Conservation (phyloP, 768 basidiomycete species). For the Hypsizygus marmoreus region DNA sequence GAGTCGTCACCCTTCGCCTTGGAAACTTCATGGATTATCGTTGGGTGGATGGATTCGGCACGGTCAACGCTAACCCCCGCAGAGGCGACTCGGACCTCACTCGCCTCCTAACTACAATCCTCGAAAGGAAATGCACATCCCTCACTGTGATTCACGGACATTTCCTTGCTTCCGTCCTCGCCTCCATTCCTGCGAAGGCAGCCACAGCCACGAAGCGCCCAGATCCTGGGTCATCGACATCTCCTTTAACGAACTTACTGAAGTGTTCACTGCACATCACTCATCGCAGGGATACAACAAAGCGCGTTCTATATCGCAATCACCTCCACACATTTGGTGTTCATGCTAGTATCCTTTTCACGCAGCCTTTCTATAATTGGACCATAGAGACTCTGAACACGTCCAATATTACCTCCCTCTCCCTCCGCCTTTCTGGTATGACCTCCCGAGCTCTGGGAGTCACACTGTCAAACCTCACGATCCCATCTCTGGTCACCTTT, state of each 20-base stretch:
- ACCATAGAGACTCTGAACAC: slow-evolving; percentile 18
- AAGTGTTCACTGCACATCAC: background rate
- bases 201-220: background rate
- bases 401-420: slow-evolving; percentile 20
- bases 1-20: slow-evolving; percentile 17
- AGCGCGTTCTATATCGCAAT: background rate
- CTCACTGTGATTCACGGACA: slow-evolving; percentile 21
- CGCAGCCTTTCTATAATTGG: slow-evolving; percentile 24
- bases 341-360: slow-evolving; percentile 21
- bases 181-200: background rate
- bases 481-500: slow-evolving; percentile 22
- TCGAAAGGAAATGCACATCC: slow-evolving; percentile 15
- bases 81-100: slow-evolving; percentile 18
- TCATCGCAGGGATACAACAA: background rate
- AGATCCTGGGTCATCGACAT: background rate
- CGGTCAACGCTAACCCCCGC: slow-evolving; percentile 16
- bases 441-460: slow-evolving; percentile 17
- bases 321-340: slow-evolving; percentile 16
- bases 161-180: slow-evolving; percentile 13
- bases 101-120: slow-evolving; percentile 14
- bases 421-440: slow-evolving; percentile 17
- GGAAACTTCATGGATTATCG: slow-evolving; percentile 23
- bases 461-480: slow-evolving; percentile 18
- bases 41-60: slow-evolving; percentile 20
- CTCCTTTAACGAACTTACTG: slow-evolving; percentile 6